phyloP scores from a whole-genome alignment of 2,329 filamentous ascomycete genomes.

The Hypoxylon sp. region DNA sequence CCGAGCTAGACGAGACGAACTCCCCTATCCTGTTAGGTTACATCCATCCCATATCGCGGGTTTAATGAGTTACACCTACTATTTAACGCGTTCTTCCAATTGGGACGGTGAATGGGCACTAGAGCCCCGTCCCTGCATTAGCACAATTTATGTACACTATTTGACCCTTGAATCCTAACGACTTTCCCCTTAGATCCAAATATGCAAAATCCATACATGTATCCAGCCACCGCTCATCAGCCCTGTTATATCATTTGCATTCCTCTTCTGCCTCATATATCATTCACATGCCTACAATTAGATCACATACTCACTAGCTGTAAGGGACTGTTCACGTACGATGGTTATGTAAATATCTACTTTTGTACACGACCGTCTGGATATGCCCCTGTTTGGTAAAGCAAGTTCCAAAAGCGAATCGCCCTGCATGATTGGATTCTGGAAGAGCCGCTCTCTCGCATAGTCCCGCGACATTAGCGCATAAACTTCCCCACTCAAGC shows the following conservation, averaged over 20 bases:
- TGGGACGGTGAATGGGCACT: conserved; percentile 19
- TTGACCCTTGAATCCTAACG: conserved; percentile 23
- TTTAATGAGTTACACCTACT: conserved; percentile 38
- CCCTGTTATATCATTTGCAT: conserved; percentile 25
- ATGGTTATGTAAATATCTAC: background rate
- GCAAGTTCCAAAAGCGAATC: conserved; percentile 25
- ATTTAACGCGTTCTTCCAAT: conserved; percentile 32
- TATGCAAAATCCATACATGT: background rate
- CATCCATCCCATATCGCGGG: conserved; percentile 35
- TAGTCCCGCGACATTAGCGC: conserved; percentile 39
- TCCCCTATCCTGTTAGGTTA: conserved; percentile 42
- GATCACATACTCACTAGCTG: conserved; percentile 6
- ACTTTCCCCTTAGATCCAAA: conserved; percentile 13
- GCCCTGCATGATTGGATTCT: conserved; percentile 36
- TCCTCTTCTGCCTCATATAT: conserved; percentile 13
- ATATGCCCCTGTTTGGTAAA: conserved; percentile 4
- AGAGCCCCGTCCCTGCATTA: conserved; percentile 45
- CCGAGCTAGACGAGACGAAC: conserved; percentile 15
- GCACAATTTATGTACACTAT: conserved; percentile 28
- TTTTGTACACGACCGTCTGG: background rate
- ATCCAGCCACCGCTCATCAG: background rate
- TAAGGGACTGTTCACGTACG: background rate
- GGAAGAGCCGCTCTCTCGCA: conserved; percentile 41
- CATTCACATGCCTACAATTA: conserved; percentile 7
- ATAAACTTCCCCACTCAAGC: conserved; percentile 37